A percentile compares a stretch with the other conserved stretches of the same genome.
These are phyloP conservation scores for Carex parvula DNA, from an alignment of 176 grass and related monocot species.

Conservation along the genomic window DNA sequence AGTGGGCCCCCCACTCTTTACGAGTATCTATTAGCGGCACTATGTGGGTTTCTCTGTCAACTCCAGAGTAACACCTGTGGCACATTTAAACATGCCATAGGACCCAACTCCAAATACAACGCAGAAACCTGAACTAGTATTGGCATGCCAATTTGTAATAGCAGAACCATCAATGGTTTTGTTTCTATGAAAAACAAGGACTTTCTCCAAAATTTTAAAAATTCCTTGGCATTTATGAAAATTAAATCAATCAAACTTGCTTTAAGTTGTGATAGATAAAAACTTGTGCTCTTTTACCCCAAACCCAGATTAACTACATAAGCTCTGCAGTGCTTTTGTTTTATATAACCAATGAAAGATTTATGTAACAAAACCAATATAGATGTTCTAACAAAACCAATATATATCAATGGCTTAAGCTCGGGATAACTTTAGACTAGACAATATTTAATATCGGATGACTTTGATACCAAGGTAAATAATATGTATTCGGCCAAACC, in stretches of 20 bases:
- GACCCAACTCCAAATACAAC: not conserved
- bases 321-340: not conserved
- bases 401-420: not conserved
- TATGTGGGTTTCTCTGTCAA: not conserved
- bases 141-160: not conserved
- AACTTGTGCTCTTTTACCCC: not conserved
- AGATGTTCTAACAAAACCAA: too few relatives aligned
- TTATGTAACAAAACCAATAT: too few relatives aligned
- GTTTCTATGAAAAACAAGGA: not conserved
- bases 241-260: not conserved
- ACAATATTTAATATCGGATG: not conserved
- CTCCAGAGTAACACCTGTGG: not conserved
- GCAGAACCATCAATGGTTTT: not conserved
- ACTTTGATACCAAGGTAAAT: not conserved
- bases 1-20: not conserved
- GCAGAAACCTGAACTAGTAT: not conserved
- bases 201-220: not conserved
- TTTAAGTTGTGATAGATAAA: not conserved
- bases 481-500: not conserved
- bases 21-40: not conserved
- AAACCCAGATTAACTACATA: not conserved
- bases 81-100: conserved; percentile 5
- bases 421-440: not conserved
- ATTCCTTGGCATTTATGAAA: not conserved
- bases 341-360: not conserved